These are phyloP conservation scores for Trypethelium eluteriae DNA, from an alignment of 495 filamentous ascomycete genomes.

Conservation along the genomic window DNA sequence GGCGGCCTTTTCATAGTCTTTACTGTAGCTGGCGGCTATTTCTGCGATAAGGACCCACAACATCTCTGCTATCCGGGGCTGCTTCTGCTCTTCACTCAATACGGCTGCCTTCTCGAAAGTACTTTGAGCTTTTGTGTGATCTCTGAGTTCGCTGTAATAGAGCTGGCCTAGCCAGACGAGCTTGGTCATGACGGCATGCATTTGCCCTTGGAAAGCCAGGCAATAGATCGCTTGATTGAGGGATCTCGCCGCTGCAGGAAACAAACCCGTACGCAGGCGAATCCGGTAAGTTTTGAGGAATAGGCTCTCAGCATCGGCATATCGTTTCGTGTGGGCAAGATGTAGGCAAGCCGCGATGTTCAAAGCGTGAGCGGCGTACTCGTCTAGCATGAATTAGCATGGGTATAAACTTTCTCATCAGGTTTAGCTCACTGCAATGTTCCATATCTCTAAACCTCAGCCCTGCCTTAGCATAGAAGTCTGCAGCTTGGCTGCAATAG, in stretches of 20 bases:
- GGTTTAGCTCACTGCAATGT: not conserved
- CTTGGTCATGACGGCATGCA: not conserved
- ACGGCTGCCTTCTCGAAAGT: not conserved
- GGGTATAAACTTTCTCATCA: not conserved
- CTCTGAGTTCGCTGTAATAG: not conserved
- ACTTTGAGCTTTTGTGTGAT: not conserved
- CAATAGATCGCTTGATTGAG: not conserved
- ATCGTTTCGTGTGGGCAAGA: not conserved
- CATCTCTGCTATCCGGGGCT: not conserved
- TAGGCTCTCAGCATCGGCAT: not conserved
- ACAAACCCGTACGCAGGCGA: not conserved
- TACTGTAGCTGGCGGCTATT: not conserved
- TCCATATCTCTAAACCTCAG: not conserved
- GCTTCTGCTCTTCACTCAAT: not conserved
- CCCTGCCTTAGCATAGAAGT: not conserved
- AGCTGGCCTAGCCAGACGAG: not conserved
- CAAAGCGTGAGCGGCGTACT: not conserved
- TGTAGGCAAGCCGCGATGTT: not conserved
- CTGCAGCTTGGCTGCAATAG: not conserved
- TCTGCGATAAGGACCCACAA: not conserved
- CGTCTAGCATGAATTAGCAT: not conserved
- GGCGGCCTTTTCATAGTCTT: not conserved
- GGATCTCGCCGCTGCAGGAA: not conserved
- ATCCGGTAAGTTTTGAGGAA: not conserved
- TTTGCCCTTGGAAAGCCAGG: not conserved